Percentiles rank a stretch among this genome's conserved stretches.
Evolutionary conservation across 805 yeast species (phyloP).

Genomic region (Nakazawaea anatomiae): DNA sequence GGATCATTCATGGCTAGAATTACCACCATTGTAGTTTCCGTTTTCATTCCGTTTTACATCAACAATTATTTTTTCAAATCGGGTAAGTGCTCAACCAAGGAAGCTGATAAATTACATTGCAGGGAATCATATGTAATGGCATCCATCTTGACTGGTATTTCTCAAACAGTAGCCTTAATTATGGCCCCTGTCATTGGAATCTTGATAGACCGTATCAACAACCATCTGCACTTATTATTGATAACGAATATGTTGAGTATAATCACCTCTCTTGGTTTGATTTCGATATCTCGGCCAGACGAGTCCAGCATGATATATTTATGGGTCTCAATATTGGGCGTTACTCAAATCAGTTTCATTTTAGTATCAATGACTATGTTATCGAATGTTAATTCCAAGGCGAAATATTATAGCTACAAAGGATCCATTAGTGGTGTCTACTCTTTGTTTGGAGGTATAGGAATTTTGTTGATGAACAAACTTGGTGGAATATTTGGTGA

Average conservation of each 20-base stretch:
- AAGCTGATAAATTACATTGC: conserved; percentile 35
- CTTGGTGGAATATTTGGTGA: conserved; percentile 61
- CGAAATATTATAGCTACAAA: conserved; percentile 35
- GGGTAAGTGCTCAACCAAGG: conserved; percentile 40
- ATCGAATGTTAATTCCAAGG: conserved; percentile 32
- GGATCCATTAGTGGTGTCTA: conserved; percentile 70
- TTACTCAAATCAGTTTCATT: conserved; percentile 56
- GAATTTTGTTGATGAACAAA: conserved; percentile 53
- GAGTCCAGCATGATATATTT: conserved; percentile 27
- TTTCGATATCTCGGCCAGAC: conserved; percentile 27
- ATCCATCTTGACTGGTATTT: conserved; percentile 65
- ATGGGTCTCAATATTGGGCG: conserved; percentile 44
- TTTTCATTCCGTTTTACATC: conserved; percentile 60
- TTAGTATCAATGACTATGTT: conserved; percentile 57
- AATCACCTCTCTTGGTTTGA: conserved; percentile 34
- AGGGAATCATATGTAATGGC: conserved; percentile 60
- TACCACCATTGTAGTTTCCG: conserved; percentile 49
- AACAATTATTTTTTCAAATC: conserved; percentile 46
- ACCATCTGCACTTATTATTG: conserved; percentile 24
- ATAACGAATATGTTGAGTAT: conserved; percentile 37
- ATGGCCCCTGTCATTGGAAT: conserved; percentile 62
- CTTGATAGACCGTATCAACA: conserved; percentile 39
- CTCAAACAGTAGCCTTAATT: conserved; percentile 50
- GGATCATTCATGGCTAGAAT: conserved; percentile 63
- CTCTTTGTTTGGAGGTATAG: conserved; percentile 63